A percentile compares a stretch with the other conserved stretches of the same genome.
Evolutionary conservation across 2,329 filamentous ascomycete genomes (phyloP).

Genomic region (Botrytis hyacinthi): DNA sequence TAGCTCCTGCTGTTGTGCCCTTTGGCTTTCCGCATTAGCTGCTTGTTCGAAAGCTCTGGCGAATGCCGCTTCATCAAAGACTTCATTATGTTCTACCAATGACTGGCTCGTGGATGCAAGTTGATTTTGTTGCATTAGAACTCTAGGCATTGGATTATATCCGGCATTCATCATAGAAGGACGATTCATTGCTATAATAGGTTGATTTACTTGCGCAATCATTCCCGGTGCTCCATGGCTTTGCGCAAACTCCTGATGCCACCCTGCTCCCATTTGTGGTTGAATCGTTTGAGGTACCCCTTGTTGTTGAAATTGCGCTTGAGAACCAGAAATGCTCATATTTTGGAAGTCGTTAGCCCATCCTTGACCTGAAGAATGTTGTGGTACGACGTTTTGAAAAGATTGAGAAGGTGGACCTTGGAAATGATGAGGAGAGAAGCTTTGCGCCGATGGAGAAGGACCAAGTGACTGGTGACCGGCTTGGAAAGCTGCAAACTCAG

Average conservation of each 20-base stretch:
- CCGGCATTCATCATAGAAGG: slow-evolving; percentile 1
- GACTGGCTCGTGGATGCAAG: slow-evolving; percentile 25
- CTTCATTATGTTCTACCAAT: slow-evolving; percentile 40
- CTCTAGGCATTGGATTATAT: slow-evolving; percentile 22
- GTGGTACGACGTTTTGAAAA: slow-evolving; percentile 24
- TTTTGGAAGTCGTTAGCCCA: slow-evolving; percentile 48
- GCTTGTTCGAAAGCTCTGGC: slow-evolving; percentile 50
- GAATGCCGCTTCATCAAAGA: slow-evolving; percentile 55
- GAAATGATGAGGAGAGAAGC: slow-evolving; percentile 28
- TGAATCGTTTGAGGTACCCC: slow-evolving; percentile 27
- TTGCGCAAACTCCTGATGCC: slow-evolving; percentile 58
- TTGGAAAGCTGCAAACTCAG: slow-evolving; percentile 70
- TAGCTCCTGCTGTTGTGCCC: slow-evolving; percentile 25
- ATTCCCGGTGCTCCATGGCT: background rate
- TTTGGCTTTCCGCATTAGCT: slow-evolving; percentile 29
- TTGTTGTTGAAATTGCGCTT: slow-evolving; percentile 38
- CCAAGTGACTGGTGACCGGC: slow-evolving; percentile 46
- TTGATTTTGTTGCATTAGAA: slow-evolving; percentile 14
- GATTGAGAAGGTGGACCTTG: slow-evolving; percentile 26
- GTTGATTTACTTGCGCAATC: slow-evolving; percentile 3
- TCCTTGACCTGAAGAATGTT: slow-evolving; percentile 28
- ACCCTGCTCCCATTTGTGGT: slow-evolving; percentile 38
- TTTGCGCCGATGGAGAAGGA: slow-evolving; percentile 20
- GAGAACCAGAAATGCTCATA: slow-evolving; percentile 42
- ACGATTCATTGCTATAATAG: slow-evolving; percentile 21